Percentiles rank a stretch among this genome's conserved stretches.
These are phyloP conservation scores for Penicillium coprophilum DNA, from an alignment of 495 filamentous ascomycete genomes.

Conservation along the genomic window DNA sequence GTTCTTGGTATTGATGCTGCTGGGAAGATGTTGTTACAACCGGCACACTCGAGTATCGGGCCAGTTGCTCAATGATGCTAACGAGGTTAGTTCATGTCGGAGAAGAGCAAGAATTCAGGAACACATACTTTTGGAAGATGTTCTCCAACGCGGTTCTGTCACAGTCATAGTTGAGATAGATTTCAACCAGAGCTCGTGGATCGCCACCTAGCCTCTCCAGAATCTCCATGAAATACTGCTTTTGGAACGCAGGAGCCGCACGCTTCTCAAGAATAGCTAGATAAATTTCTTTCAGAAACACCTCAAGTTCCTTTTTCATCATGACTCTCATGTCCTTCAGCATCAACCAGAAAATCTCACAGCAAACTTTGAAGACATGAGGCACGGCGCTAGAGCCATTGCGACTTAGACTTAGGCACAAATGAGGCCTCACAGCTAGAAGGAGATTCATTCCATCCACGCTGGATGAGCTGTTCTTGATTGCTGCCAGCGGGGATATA, in stretches of 20 bases:
- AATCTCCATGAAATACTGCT: slow-evolving; percentile 84
- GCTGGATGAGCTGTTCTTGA: slow-evolving; percentile 81
- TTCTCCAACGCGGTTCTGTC: slow-evolving; percentile 91
- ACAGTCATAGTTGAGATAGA: slow-evolving; percentile 98
- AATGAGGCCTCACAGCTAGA: slow-evolving; percentile 94
- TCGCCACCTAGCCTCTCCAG: slow-evolving; percentile 81
- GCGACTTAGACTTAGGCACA: slow-evolving; percentile 88
- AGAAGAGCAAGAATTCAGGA: neutral
- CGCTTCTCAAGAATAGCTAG: slow-evolving; percentile 86
- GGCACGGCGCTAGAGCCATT: slow-evolving; percentile 93
- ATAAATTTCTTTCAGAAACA: slow-evolving; percentile 97
- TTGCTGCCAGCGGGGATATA: slow-evolving; percentile 82
- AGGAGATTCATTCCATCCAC: slow-evolving; percentile 85
- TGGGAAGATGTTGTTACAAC: slow-evolving; percentile 70
- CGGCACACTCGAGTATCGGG: slow-evolving; percentile 73
- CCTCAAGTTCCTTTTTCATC: slow-evolving; percentile 98
- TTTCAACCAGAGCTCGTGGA: slow-evolving; percentile 85
- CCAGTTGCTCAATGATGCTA: slow-evolving; percentile 87
- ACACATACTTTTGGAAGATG: slow-evolving; percentile 74
- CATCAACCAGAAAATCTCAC: slow-evolving; percentile 98
- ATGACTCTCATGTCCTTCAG: slow-evolving; percentile 88
- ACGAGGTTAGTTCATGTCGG: slow-evolving; percentile 19
- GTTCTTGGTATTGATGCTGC: slow-evolving; percentile 82
- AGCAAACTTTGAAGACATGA: slow-evolving; percentile 89
- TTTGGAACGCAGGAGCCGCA: slow-evolving; percentile 83